Evolutionary conservation across 495 filamentous ascomycete species (phyloP), one percentile per base, ranked within the genome.

Genomic region (Aspergillus mulundensis): DNA sequence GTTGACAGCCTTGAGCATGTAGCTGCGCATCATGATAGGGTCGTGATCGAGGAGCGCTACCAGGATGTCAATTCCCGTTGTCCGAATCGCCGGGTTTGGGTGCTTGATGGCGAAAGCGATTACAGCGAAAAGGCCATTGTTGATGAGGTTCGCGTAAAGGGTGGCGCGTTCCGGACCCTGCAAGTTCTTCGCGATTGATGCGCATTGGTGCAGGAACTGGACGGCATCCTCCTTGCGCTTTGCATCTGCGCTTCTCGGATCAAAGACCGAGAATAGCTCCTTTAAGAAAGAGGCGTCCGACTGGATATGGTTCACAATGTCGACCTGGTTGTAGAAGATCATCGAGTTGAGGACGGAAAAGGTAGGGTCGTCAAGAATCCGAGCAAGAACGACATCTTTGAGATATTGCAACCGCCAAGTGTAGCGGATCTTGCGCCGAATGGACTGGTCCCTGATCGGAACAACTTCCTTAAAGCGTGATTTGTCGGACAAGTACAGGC

Each of bases 301-400:
- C 69, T 97, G 92, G 21, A 98, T 80, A 71, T 97, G 89, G 62
- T 90, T 87, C 44, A 97, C 87, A 65, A 98, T 97, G 64, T 98
- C 94, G 60, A 97, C 92, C 75, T 98, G 94, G 69, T 97, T 91
- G 80, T 92, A 98, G 77, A 96, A 98, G 54, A 98, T 98, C 65
- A 97, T 80, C 42, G 91, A 96, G 76, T 97, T 98, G 53, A 98
- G 85, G 28, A 97, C 93, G 15, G 90, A 94, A 64, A 97, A 98
- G 25, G 94, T 98, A 53, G 93, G 94, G 66, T 98, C 94, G 70
- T 98, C 94, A 39, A 98, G 79, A 56, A 97, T 97, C 45, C 94
- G 85, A 21, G 94, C 94, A 40, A 98, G 81, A 5, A 98, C 94
- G 49, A 98, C 94, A 62, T 98, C 94, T 70, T 97, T 98, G n/a